Conservation (phyloP, 352 stramenopile species). For the Phytophthora vignae region DNA sequence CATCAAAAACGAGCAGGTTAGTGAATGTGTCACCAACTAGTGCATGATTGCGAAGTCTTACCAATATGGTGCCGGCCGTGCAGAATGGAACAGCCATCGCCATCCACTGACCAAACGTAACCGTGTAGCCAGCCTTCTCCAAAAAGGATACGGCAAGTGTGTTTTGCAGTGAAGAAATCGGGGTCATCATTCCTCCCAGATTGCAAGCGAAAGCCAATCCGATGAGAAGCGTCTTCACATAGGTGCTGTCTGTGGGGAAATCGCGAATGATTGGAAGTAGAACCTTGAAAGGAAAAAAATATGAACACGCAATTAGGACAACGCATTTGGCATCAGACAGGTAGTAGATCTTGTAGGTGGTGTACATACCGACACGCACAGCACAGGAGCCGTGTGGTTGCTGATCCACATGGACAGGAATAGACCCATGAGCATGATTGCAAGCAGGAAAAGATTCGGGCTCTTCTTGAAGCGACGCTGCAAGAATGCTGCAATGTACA, state of each 20-base stretch:
- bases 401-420: slow-evolving; percentile 95
- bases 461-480: slow-evolving; percentile 91
- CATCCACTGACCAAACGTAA: slow-evolving; percentile 94
- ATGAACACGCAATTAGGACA: background rate
- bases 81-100: slow-evolving; percentile 90
- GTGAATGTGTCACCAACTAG: slow-evolving; percentile 11
- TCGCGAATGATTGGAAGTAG: slow-evolving; percentile 90
- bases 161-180: slow-evolving; percentile 93
- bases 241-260: slow-evolving; percentile 84
- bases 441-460: slow-evolving; percentile 90
- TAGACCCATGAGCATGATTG: slow-evolving; percentile 94
- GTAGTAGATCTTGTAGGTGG: background rate
- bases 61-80: slow-evolving; percentile 84
- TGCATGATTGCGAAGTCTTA: slow-evolving; percentile 31
- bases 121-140: slow-evolving; percentile 86
- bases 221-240: slow-evolving; percentile 93
- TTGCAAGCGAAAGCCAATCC: slow-evolving; percentile 95
- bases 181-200: slow-evolving; percentile 94
- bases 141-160: slow-evolving; percentile 87
- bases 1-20: background rate
- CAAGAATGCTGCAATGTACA: slow-evolving; percentile 91
- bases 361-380: slow-evolving; percentile 87
- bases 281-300: slow-evolving; percentile 38
- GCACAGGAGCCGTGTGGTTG: slow-evolving; percentile 93
- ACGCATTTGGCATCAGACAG: background rate